These are phyloP conservation scores for Hippophae gyantsensis DNA, from an alignment of 306 rosid genomes.

Conservation along the genomic window DNA sequence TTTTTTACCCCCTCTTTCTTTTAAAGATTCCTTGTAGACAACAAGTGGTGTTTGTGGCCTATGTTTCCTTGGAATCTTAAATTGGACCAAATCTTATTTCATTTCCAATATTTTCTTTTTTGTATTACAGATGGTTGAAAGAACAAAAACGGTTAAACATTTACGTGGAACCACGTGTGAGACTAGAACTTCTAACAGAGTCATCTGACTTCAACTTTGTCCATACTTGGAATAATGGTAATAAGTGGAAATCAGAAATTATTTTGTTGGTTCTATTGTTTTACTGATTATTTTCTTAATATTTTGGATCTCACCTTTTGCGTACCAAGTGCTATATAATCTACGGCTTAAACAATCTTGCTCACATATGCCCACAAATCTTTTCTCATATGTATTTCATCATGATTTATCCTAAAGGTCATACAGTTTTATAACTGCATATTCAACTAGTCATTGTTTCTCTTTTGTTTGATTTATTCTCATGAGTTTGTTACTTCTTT, in stretches of 20 bases:
- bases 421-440: background rate
- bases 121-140: slow-evolving; percentile 68
- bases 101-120: slow-evolving; percentile 11
- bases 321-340: too few species aligned
- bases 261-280: too few species aligned
- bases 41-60: background rate
- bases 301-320: too few species aligned
- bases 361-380: too few species aligned
- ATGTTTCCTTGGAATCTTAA: slow-evolving; percentile 1
- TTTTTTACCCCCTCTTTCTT: too few species aligned
- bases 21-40: too few species aligned
- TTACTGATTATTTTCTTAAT: too few species aligned
- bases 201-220: slow-evolving; percentile 69
- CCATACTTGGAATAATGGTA: slow-evolving; percentile 84
- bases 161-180: slow-evolving; percentile 84
- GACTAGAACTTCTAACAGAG: slow-evolving; percentile 57
- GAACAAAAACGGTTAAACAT: slow-evolving; percentile 54
- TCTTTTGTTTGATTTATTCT: background rate
- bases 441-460: background rate
- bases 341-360: too few species aligned
- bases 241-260: slow-evolving; percentile 22
- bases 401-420: too few species aligned
- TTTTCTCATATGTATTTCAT: too few species aligned
- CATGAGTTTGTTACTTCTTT: slow-evolving; percentile 12
- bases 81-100: slow-evolving; percentile 10